These are phyloP conservation scores for Tylopilus sp. DNA, from an alignment of 768 basidiomycete species.

Conservation along the genomic window DNA sequence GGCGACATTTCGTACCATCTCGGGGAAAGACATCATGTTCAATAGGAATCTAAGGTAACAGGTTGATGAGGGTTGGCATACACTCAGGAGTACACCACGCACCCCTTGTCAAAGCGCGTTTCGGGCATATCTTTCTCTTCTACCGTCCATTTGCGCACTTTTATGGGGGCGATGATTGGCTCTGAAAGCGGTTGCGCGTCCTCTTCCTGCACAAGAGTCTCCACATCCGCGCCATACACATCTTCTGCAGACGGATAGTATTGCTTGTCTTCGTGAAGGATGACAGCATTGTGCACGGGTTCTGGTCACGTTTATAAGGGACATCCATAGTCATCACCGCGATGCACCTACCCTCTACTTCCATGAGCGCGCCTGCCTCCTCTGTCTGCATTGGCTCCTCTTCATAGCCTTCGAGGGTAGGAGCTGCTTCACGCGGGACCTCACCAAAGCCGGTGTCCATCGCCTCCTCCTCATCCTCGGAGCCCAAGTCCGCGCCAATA, in stretches of 20 bases:
- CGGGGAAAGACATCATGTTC: conserved; percentile 86
- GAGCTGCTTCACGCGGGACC: conserved; percentile 37
- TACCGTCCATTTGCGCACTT: conserved; percentile 90
- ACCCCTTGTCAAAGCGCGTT: conserved; percentile 98
- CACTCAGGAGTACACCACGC: conserved; percentile 26
- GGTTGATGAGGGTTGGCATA: conserved; percentile 6
- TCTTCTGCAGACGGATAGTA: conserved; percentile 94
- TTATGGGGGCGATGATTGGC: conserved; percentile 93
- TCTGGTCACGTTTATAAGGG: conserved; percentile 41
- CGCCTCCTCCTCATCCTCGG: conserved; percentile 65
- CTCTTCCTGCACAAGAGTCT: conserved; percentile 97
- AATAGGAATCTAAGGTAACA: conserved; percentile 71
- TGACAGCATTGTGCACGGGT: conserved; percentile 74
- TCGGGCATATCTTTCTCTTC: conserved; percentile 95
- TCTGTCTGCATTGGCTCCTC: conserved; percentile 58
- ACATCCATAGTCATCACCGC: background rate
- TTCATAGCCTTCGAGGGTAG: conserved; percentile 81
- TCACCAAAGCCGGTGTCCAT: conserved; percentile 49
- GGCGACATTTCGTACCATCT: conserved; percentile 95
- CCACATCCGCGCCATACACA: conserved; percentile 90
- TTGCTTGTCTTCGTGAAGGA: conserved; percentile 96
- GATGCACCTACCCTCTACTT: conserved; percentile 65
- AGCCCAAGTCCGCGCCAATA: conserved; percentile 92
- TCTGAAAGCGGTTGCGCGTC: conserved; percentile 94
- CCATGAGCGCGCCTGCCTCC: conserved; percentile 73